Percentiles rank a stretch among this genome's conserved stretches.
Conservation (phyloP, 768 basidiomycete species). For the Termitomyces eurrhizus region DNA sequence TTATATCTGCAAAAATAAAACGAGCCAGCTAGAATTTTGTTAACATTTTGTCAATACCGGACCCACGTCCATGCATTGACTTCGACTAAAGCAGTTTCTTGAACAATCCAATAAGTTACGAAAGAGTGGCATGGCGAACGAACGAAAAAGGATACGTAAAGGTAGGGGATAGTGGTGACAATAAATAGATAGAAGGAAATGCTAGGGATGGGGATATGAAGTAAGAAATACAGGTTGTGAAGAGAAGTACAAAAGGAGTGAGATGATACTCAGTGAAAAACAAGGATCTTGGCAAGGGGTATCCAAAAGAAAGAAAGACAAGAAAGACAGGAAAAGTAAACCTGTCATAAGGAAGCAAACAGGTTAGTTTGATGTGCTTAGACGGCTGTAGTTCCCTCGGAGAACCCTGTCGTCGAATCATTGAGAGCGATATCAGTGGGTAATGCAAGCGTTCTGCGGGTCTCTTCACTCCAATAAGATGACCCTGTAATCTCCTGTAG, state of each 20-base stretch:
- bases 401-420: background rate
- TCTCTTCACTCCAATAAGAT: conserved; percentile 8
- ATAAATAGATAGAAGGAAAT: background rate
- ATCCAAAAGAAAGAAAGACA: background rate
- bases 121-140: background rate
- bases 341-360: background rate
- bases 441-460: background rate
- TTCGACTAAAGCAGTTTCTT: background rate
- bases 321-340: background rate
- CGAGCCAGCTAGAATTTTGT: too few species aligned
- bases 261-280: background rate
- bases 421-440: background rate
- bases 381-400: background rate
- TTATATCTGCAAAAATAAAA: too few species aligned
- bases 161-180: background rate
- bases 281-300: background rate
- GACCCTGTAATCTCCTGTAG: background rate
- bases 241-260: background rate
- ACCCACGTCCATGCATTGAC: background rate
- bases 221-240: background rate
- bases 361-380: background rate
- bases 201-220: background rate
- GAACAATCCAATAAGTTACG: background rate
- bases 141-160: background rate
- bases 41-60: too few species aligned